Evolutionary conservation across 257 asterid species (phyloP).

Genomic region (Solanum arcanum): DNA sequence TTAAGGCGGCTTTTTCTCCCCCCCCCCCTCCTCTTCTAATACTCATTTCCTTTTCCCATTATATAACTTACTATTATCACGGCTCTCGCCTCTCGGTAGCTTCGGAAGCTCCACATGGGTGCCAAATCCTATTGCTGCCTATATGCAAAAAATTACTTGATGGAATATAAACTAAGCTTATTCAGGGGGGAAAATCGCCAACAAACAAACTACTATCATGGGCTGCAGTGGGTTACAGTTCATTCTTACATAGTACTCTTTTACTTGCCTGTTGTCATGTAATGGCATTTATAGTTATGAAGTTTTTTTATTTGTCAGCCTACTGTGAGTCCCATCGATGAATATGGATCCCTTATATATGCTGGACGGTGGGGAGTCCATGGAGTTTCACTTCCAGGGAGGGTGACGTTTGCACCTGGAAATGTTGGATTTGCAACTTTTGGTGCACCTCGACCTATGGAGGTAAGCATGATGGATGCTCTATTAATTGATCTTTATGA

Average conservation of each 20-base stretch:
- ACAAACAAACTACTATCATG: background rate
- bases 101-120: background rate
- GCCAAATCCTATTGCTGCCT: background rate
- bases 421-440: slow-evolving; percentile 84
- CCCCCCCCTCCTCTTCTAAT: background rate
- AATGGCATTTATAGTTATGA: background rate
- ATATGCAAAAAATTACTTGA: background rate
- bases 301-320: slow-evolving; percentile 35
- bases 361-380: slow-evolving; percentile 96
- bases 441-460: slow-evolving; percentile 95
- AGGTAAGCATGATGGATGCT: slow-evolving; percentile 31
- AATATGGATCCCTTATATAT: slow-evolving; percentile 72
- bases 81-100: background rate
- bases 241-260: background rate
- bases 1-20: background rate
- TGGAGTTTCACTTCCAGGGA: slow-evolving; percentile 95
- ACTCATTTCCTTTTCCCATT: background rate
- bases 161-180: background rate
- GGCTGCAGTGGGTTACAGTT: background rate
- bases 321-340: slow-evolving; percentile 65
- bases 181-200: background rate
- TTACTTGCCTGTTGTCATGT: background rate
- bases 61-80: background rate
- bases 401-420: slow-evolving; percentile 97
- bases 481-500: background rate